A percentile compares a stretch with the other conserved stretches of the same genome.
These are phyloP conservation scores for Dactylonectria macrodidyma DNA, from an alignment of 2,329 filamentous ascomycete species.

Conservation along the genomic window DNA sequence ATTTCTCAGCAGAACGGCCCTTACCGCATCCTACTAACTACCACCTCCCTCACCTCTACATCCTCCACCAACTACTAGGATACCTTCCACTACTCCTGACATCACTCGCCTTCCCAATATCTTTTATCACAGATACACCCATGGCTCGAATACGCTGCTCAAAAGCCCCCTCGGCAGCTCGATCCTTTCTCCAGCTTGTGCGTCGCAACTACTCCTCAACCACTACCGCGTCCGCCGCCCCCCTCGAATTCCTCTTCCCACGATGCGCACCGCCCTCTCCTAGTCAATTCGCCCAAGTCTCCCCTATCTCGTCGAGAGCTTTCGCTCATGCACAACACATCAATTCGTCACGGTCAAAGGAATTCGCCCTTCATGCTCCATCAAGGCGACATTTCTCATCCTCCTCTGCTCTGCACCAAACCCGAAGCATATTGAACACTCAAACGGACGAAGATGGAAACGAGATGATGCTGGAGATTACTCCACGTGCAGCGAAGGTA, in stretches of 20 bases:
- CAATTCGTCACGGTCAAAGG: constrained; percentile 8
- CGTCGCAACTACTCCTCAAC: constrained; percentile 52
- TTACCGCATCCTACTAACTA: constrained; percentile 39
- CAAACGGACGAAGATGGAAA: constrained; percentile 86
- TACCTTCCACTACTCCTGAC: constrained; percentile 3
- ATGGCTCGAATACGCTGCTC: constrained; percentile 58
- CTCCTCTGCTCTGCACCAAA: constrained; percentile 56
- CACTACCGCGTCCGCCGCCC: constrained; percentile 42
- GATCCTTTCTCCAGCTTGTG: constrained; percentile 59
- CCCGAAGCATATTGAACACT: constrained; percentile 76
- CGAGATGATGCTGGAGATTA: constrained; percentile 88
- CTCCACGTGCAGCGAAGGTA: constrained; percentile 85
- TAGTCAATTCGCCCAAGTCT: constrained; percentile 14
- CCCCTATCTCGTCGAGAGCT: not conserved
- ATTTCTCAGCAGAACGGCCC: constrained; percentile 48
- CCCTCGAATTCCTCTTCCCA: constrained; percentile 60
- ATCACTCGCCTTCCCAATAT: constrained; percentile 6
- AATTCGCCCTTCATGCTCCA: constrained; percentile 19
- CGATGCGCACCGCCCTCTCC: constrained; percentile 39
- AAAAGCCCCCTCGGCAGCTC: constrained; percentile 56
- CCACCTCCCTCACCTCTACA: constrained; percentile 25
- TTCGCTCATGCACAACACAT: constrained; percentile 5
- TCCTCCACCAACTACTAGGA: constrained; percentile 23
- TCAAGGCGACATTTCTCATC: constrained; percentile 54
- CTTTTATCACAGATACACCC: constrained; percentile 3